A percentile compares a stretch with the other conserved stretches of the same genome.
These are phyloP conservation scores for Penicillium lagena DNA, from an alignment of 495 filamentous ascomycete species.

Conservation along the genomic window DNA sequence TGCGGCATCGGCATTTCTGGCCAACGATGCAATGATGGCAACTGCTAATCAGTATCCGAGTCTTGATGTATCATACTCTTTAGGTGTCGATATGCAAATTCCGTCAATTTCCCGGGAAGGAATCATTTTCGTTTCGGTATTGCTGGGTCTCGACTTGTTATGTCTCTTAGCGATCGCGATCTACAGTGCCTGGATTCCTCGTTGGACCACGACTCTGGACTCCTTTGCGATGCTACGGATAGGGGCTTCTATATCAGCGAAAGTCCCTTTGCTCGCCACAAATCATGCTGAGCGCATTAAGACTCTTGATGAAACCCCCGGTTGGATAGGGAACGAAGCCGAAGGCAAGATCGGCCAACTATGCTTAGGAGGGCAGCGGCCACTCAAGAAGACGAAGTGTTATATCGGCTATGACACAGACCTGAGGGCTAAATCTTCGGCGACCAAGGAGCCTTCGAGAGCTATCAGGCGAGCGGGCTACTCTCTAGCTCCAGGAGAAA, in stretches of 20 bases:
- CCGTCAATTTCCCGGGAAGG: not conserved
- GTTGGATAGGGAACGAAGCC: not conserved
- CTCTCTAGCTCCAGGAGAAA: too few relatives aligned
- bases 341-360: too few relatives aligned
- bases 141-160: not conserved
- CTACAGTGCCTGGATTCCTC: not conserved
- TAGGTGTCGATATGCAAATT: not conserved
- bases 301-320: not conserved
- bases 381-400: too few relatives aligned
- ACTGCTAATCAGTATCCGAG: not conserved
- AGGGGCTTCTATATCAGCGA: not conserved
- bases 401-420: too few relatives aligned
- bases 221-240: not conserved
- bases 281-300: not conserved
- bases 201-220: not conserved
- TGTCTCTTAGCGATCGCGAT: not conserved
- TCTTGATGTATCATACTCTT: not conserved
- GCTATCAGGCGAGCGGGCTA: too few relatives aligned
- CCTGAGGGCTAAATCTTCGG: too few relatives aligned
- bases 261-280: not conserved
- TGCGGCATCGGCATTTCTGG: not conserved
- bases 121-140: not conserved
- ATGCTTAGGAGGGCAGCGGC: too few relatives aligned
- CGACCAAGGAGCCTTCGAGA: too few relatives aligned
- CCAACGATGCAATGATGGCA: not conserved